Evolutionary conservation across 441 rosid genomes (phyloP).

Genomic region (Codiaeum variegatum): DNA sequence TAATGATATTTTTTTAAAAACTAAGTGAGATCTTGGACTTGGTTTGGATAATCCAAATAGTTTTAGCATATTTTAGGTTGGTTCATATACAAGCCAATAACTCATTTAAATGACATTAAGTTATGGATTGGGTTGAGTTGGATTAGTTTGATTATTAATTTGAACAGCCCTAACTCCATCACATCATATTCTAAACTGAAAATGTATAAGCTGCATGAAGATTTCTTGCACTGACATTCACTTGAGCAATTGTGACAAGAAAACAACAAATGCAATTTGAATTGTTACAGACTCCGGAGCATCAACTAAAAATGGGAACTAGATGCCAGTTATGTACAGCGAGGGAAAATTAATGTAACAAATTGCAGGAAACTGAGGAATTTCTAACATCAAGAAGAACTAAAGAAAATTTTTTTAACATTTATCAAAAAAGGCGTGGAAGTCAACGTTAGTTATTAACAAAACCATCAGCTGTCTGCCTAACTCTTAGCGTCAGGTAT

Average conservation of each 20-base stretch:
- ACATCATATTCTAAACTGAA: no score
- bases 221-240: background rate
- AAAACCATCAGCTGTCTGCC: constrained; percentile 51
- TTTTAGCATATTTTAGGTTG: no score
- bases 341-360: background rate
- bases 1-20: no score
- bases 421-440: background rate
- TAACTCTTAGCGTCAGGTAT: constrained; percentile 77
- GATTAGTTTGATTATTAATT: no score
- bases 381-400: background rate
- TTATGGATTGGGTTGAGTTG: no score
- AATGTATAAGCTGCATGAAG: no score
- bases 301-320: background rate
- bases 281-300: background rate
- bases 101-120: no score
- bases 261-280: background rate
- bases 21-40: no score
- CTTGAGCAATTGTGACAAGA: background rate
- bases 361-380: background rate
- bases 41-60: no score
- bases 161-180: no score
- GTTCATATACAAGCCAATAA: no score
- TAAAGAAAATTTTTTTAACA: constrained; percentile 19
- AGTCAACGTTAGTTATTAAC: constrained; percentile 31
- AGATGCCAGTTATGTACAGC: constrained; percentile 1